Evolutionary conservation across 176 grass and related monocot species (phyloP), one percentile per base, ranked within the genome.

Genomic region (Ensete ventricosum): DNA sequence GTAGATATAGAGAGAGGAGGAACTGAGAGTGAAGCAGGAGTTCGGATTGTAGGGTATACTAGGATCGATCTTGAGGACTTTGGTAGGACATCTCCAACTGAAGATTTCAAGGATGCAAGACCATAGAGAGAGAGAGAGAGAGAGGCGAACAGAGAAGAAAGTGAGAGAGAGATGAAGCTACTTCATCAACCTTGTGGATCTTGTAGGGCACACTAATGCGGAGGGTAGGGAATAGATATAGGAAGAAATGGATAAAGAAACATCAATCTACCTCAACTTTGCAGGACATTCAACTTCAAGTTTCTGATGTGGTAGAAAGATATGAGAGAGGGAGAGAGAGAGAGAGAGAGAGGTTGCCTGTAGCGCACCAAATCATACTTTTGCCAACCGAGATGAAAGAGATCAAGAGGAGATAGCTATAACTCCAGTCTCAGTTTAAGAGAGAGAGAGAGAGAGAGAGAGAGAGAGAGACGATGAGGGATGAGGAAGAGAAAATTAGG

Each of bases 141-240:
- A 10, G 3, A 26, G 23, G 11, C 26, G 19, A 11, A n/a, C 16
- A 8, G 23, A n/a, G 62, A 23, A 64, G 62, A 64, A 25, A 64
- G 17, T 25, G 20, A 65, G 24, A 65, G 24, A 22, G 14, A 19
- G 19, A 62, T 14, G 58, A n/a, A 9, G 17, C 17, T 62, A 62
- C 23, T 65, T 23, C 63, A 65, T 65, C 63, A 14, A 27, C 14
- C 49, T 75, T 58, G 51, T 62, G 53, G 73, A 75, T 23, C 73
- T 60, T 75, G 54, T 75, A 75, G 73, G 73, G 54, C 73, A 75
- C 11, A 72, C 23, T 26, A 22, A 59, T 9, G 53, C 14, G 24
- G 50, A 14, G 43, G 50, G 43, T 52, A 53, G 53, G 11, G 23
- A 57, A 54, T 53, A 11, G 52, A 53, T 20, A 53, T 48, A 53